Percentiles rank a stretch among this genome's conserved stretches.
Evolutionary conservation across 2,329 filamentous ascomycete species (phyloP).

Genomic region (Diaporthe citri): DNA sequence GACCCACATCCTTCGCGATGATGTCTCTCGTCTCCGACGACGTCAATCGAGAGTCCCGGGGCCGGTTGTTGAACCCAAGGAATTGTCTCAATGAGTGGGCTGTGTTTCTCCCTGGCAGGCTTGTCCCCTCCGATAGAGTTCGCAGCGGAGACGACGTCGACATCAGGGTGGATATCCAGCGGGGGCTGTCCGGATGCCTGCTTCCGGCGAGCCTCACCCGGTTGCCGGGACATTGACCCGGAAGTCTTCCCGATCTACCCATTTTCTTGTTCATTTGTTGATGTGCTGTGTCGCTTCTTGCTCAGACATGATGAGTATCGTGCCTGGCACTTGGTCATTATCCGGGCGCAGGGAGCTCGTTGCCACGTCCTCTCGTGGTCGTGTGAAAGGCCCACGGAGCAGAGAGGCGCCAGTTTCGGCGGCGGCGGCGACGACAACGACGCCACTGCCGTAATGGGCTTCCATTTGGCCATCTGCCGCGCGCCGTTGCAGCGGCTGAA

Average conservation of each 20-base stretch:
- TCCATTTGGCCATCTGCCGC: neutral
- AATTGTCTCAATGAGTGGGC: neutral
- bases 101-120: neutral
- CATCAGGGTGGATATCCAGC: slow-evolving; percentile 22
- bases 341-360: neutral
- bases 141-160: neutral
- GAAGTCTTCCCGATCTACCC: neutral
- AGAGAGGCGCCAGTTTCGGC: neutral
- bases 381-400: no score
- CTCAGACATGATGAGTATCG: neutral
- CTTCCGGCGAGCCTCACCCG: neutral
- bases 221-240: neutral
- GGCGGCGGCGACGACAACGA: neutral
- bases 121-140: slow-evolving; percentile 23
- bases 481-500: neutral
- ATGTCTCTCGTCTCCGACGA: neutral
- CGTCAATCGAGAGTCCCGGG: neutral
- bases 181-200: neutral
- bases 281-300: neutral
- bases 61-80: neutral
- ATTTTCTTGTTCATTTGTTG: neutral
- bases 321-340: neutral
- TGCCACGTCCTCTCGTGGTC: neutral
- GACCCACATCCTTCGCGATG: neutral
- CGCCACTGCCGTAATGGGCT: neutral